Percentiles rank a stretch among this genome's conserved stretches.
phyloP scores from a whole-genome alignment of 306 rosid genomes.

The Argentina anserina region DNA sequence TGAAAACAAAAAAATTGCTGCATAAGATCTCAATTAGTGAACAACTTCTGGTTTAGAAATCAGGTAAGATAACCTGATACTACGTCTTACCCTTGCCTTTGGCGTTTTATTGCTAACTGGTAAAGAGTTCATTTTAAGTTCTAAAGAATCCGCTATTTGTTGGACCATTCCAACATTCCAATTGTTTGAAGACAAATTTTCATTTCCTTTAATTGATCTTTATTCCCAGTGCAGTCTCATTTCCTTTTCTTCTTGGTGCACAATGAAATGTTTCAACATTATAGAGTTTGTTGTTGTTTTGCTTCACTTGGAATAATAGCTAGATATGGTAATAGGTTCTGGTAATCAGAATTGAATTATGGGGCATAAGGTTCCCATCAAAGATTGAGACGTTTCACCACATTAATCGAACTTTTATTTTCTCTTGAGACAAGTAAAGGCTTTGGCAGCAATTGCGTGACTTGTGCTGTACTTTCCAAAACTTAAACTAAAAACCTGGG shows the following conservation, averaged over 20 bases:
- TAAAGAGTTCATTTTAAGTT: background rate
- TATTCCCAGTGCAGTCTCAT: background rate
- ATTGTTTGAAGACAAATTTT: background rate
- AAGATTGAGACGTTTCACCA: conserved; percentile 33
- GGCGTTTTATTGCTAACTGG: background rate
- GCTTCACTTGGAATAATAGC: background rate
- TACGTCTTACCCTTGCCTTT: too few species aligned
- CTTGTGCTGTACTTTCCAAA: conserved; percentile 34
- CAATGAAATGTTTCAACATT: background rate
- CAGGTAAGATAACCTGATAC: too few species aligned
- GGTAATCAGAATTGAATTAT: background rate
- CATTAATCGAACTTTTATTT: conserved; percentile 19
- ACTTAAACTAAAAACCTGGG: background rate
- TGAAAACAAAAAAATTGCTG: too few species aligned
- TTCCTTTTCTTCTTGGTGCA: background rate
- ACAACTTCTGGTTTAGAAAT: too few species aligned
- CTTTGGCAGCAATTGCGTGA: conserved; percentile 39
- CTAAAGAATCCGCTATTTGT: background rate
- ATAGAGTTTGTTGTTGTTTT: background rate
- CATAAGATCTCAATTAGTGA: too few species aligned
- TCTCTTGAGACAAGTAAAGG: conserved; percentile 26
- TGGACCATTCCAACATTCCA: background rate
- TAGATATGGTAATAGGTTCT: background rate
- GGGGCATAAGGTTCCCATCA: conserved; percentile 9
- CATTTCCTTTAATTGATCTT: background rate